Percentiles rank a stretch among this genome's conserved stretches.
phyloP scores from a whole-genome alignment of 257 asterid genomes.

The Plantago major region DNA sequence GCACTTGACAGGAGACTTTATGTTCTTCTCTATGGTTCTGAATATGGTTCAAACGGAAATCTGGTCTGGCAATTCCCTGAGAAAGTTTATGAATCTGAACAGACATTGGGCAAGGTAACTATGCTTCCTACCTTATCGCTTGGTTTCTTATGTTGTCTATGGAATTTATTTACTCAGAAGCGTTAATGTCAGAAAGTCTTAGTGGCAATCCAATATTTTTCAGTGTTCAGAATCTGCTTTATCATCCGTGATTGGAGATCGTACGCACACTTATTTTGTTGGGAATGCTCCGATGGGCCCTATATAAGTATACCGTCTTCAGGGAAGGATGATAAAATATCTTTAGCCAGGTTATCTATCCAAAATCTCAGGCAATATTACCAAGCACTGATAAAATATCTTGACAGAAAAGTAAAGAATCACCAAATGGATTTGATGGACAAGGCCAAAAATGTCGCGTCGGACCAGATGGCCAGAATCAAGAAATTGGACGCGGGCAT shows the following conservation, averaged over 20 bases:
- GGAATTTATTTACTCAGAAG: constrained; percentile 11
- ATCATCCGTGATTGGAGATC: constrained; percentile 76
- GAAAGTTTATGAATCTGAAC: constrained; percentile 70
- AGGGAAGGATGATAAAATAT: constrained; percentile 21
- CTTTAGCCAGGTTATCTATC: too few relatives aligned
- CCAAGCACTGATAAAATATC: too few relatives aligned
- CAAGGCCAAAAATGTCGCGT: constrained; percentile 51
- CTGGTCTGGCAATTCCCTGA: constrained; percentile 95
- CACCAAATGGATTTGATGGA: constrained; percentile 41
- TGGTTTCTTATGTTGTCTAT: not conserved
- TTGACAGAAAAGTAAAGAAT: too few relatives aligned
- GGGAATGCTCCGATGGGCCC: constrained; percentile 97
- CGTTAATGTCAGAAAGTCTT: constrained; percentile 12
- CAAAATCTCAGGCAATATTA: too few relatives aligned
- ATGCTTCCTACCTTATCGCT: constrained; percentile 1
- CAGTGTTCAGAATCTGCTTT: constrained; percentile 95
- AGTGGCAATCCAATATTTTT: constrained; percentile 22
- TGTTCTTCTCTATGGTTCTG: constrained; percentile 66
- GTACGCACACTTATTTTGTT: constrained; percentile 67
- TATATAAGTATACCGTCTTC: constrained; percentile 33
- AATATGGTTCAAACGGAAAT: constrained; percentile 42
- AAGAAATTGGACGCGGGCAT: constrained; percentile 65
- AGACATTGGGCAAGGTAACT: constrained; percentile 69
- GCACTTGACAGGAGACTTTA: constrained; percentile 90
- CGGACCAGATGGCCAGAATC: constrained; percentile 40